phyloP scores from a whole-genome alignment of 192 early-diverging fungal genomes.

The Helicostylum pulchrum region DNA sequence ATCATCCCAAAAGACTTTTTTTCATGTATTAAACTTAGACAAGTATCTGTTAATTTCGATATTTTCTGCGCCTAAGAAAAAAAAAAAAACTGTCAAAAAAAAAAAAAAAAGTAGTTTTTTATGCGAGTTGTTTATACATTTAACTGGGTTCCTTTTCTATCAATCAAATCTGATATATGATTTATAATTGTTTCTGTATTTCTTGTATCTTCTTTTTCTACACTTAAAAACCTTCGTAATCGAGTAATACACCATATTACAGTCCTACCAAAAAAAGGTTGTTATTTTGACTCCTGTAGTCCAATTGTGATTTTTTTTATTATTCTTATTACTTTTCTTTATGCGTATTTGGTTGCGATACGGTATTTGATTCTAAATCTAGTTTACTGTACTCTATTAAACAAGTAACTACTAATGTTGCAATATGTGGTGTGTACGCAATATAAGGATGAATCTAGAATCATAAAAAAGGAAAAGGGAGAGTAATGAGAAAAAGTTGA shows the following conservation, averaged over 20 bases:
- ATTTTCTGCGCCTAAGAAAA: background rate
- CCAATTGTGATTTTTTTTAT: background rate
- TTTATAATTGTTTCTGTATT: background rate
- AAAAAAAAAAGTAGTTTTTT: background rate
- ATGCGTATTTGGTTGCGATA: background rate
- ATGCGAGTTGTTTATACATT: background rate
- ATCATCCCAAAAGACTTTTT: background rate
- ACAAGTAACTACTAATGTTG: background rate
- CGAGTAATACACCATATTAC: slow-evolving; percentile 8
- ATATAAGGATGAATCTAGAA: slow-evolving; percentile 8
- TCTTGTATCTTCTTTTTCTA: background rate
- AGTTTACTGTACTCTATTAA: slow-evolving; percentile 11
- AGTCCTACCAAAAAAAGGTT: background rate
- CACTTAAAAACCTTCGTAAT: slow-evolving; percentile 1
- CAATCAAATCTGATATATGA: background rate
- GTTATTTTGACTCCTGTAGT: no score
- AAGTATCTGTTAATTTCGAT: background rate
- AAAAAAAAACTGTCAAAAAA: background rate
- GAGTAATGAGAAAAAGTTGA: background rate
- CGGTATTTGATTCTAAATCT: background rate
- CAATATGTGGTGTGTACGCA: background rate
- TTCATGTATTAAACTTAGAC: background rate
- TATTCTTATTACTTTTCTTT: slow-evolving; percentile 1
- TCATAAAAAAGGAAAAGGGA: background rate
- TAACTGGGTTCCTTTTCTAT: background rate